phyloP scores from a whole-genome alignment of 2,329 filamentous ascomycete species.

The Blumeriella jaapii region DNA sequence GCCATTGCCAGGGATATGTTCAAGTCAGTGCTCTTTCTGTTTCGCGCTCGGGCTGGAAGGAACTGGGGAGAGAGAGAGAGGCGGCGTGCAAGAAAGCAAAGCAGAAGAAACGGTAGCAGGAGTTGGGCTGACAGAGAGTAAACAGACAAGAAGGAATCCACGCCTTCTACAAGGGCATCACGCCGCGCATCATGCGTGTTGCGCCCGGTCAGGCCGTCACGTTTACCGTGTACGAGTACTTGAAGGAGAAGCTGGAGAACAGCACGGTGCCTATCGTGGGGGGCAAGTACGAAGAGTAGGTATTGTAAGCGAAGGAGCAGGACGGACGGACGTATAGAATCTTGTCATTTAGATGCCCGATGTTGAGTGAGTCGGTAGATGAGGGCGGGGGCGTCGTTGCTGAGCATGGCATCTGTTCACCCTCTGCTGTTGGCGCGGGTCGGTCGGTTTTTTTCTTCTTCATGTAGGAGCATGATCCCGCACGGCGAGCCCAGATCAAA shows the following conservation, averaged over 20 bases:
- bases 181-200: conserved; percentile 91
- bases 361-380: not conserved
- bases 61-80: not conserved
- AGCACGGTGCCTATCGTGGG: conserved; percentile 46
- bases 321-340: not conserved
- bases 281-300: conserved; percentile 56
- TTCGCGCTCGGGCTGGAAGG: too few species aligned
- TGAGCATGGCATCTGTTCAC: too few species aligned
- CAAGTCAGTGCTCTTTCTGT: conserved; percentile 48
- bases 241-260: conserved; percentile 61
- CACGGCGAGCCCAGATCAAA: conserved; percentile 11
- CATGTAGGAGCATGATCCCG: conserved; percentile 13
- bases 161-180: conserved; percentile 99
- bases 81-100: too few species aligned
- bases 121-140: too few species aligned
- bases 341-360: not conserved
- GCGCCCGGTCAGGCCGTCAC: conserved; percentile 83
- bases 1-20: conserved; percentile 76
- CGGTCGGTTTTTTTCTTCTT: not conserved
- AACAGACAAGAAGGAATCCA: conserved; percentile 83
- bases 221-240: conserved; percentile 65
- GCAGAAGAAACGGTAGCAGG: too few species aligned
- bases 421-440: too few species aligned
- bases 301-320: not conserved
- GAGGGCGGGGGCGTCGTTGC: not conserved